Base-by-base conservation (phyloP, 2,329 filamentous ascomycete genomes). In the Phaeosphaeriaceae sp. region DNA sequence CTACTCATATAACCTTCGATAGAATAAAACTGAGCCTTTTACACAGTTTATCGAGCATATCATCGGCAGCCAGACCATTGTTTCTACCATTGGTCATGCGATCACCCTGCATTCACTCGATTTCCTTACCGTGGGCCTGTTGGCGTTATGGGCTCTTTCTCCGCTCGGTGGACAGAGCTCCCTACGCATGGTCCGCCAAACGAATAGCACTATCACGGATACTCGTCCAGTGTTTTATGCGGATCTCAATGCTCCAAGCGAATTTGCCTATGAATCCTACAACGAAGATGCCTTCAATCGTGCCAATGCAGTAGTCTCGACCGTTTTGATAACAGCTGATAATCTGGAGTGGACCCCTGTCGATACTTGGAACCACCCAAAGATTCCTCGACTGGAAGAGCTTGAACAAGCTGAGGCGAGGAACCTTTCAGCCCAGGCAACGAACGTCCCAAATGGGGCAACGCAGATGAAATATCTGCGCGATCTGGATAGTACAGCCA, bases 81-180 rank as follows among this genome's bases (percentile, higher is more conserved):
- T 50, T 17, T 36, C 48, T 32, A 37, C 48, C 2, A 18, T 50
- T 1, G 48, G 42, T 11, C 48, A 50, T 12, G 48, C 48, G 8
- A 46, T 46, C 17, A 46, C 48, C 2, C 33, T 50, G 4, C 48
- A 38, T 12, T 46, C 42, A 6, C 32, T 42, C 30, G 42, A 46
- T n/a, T 28, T 50, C n/a, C 42, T 46, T 7, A 50, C 48, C 6
- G 21, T 50, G 8, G 37, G 16, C 26, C 41, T 65, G 1, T 41
- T 62, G 4, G 23, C 53, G 3, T 36, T 63, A 1, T 63, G 60
- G 56, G 47, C 50, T 17, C 42, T 64, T 1, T 64, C 61, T 3
- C 61, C 61, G 6, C 38, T 64, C 12, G 61, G 61, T 7, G 61
- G 60, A 15, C 61, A 64, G 36, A 60, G 48, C 20, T 50, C 57